Evolutionary conservation across 257 asterid species (phyloP).

Genomic region (Anisodus acutangulus): DNA sequence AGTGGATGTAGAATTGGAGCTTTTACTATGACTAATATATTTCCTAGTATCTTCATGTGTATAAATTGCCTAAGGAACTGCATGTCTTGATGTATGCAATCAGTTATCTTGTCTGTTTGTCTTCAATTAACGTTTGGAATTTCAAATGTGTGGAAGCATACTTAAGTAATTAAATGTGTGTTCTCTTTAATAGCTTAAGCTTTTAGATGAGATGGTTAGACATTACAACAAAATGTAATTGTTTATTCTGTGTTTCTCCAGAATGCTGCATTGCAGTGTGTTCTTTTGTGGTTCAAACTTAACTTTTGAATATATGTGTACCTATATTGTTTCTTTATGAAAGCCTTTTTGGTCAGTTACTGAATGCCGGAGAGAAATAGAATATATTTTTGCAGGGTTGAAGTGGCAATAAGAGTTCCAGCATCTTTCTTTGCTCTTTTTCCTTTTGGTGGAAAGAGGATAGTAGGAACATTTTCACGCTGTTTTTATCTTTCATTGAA

Average conservation of each 20-base stretch:
- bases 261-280: conserved; percentile 9
- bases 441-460: conserved; percentile 13
- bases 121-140: not conserved
- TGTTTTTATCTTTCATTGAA: not conserved
- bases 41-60: not conserved
- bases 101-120: not conserved
- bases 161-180: not conserved
- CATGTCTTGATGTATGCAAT: not conserved
- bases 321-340: not conserved
- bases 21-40: not conserved
- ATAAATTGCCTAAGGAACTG: not conserved
- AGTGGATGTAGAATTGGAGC: not conserved
- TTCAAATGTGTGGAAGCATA: not conserved
- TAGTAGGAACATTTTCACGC: not conserved
- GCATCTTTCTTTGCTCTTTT: conserved; percentile 7
- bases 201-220: not conserved
- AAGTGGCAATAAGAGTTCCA: conserved; percentile 7
- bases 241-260: conserved; percentile 12
- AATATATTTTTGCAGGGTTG: not conserved
- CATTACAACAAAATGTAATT: not conserved
- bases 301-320: not conserved
- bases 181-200: not conserved
- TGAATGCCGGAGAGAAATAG: not conserved
- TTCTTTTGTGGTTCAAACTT: conserved; percentile 8
- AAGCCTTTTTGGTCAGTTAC: not conserved